Base-by-base conservation (phyloP, 331 rosid genomes). In the Stylosanthes scabra region DNA sequence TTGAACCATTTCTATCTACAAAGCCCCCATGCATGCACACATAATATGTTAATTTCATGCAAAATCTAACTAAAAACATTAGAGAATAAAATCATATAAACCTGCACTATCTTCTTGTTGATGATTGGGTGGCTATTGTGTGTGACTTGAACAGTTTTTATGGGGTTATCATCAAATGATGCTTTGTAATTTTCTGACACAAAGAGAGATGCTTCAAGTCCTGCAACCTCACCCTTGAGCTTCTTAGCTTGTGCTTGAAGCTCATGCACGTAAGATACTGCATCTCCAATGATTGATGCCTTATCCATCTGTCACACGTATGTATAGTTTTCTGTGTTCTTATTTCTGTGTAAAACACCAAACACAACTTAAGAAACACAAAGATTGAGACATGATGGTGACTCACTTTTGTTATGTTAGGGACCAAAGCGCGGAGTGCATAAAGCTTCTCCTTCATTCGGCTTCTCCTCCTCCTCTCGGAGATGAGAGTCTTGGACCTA, bases 241-340 rank as follows among this genome's bases (percentile, higher is more conserved):
- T 87, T 83, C 88, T 84, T 88, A 15, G 93, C 86, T 74, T 84
- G 89, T 76, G 72, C 75, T 77, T 89, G 97, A 59, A 94, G 88
- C 5, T 80, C 88, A 72, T 88, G 85, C 65, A 94, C 89, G 42
- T 91, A 88, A 11, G 84, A 59, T 2, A 90, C 88, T 66, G 99
- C 96, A 71, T 94, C 99, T 70, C 93, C 97, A 68, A 94, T 88
- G 60, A 94, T 94, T 20, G 97, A 94, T 28, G 97, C 97, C 83
- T 91, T 94, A 45, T 94, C 99, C 97, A 94, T 94, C 97, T 94
- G 78, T 88, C 67, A 20, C 3, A 34, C 4, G 39, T 34, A 31
- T 31, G 37, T 50, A 37, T 31, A 72, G 8, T 16, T 20, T 20
- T 20, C 25, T 20, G 25, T 20, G 25, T 20, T 20, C 25, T 20